These are phyloP conservation scores for Rhazya stricta DNA, from an alignment of 257 asterid genomes.

Conservation along the genomic window DNA sequence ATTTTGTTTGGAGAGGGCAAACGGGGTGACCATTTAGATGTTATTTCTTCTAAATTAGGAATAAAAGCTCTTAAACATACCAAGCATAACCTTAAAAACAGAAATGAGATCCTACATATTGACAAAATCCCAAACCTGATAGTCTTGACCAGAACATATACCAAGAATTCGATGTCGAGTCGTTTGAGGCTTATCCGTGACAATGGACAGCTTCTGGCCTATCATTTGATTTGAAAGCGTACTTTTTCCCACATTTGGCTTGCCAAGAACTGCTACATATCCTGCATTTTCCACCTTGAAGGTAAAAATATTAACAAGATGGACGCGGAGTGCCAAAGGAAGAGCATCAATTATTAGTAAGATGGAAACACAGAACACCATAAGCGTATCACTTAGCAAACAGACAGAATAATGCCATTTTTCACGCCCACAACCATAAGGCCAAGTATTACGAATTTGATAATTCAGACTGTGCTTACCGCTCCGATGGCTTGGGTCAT, in stretches of 20 bases:
- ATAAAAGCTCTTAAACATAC: background rate
- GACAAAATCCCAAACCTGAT: slow-evolving; percentile 53
- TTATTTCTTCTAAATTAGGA: background rate
- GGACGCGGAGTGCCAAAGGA: too few species aligned
- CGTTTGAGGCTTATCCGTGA: slow-evolving; percentile 94
- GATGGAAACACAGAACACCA: background rate
- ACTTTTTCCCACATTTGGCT: slow-evolving; percentile 95
- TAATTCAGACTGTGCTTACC: slow-evolving; percentile 27
- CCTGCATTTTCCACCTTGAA: slow-evolving; percentile 26
- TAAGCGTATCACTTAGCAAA: background rate
- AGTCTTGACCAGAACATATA: slow-evolving; percentile 72
- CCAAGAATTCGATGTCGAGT: slow-evolving; percentile 92
- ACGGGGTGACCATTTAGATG: background rate
- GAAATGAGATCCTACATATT: background rate
- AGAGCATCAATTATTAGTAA: too few species aligned
- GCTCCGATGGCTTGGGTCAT: slow-evolving; percentile 72
- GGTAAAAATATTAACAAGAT: slow-evolving; percentile 5
- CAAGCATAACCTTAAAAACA: background rate
- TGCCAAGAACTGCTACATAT: slow-evolving; percentile 86
- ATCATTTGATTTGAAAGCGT: slow-evolving; percentile 89
- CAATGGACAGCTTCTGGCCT: slow-evolving; percentile 89
- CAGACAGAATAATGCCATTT: background rate
- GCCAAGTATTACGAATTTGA: background rate
- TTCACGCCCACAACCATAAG: background rate
- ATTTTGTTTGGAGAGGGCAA: background rate